phyloP scores from a whole-genome alignment of 495 filamentous ascomycete genomes.

The Hyaloscypha variabilis region DNA sequence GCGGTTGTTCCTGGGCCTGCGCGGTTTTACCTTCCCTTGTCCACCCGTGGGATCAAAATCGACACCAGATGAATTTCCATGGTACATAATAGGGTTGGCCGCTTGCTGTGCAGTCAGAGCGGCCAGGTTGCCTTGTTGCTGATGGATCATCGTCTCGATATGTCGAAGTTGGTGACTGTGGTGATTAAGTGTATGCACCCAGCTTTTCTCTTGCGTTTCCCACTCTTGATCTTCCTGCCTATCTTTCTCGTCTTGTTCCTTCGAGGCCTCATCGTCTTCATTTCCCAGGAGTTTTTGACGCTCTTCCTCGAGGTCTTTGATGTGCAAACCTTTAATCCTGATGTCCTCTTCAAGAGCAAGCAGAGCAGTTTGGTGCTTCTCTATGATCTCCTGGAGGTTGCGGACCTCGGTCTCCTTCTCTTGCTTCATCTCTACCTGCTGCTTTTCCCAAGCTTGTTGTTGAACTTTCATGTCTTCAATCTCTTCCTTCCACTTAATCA shows the following conservation, averaged over 20 bases:
- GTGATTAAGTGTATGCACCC: conserved; percentile 15
- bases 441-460: conserved; percentile 41
- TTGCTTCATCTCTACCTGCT: conserved; percentile 46
- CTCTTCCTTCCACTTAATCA: conserved; percentile 57
- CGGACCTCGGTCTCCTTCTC: conserved; percentile 35
- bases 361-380: conserved; percentile 23
- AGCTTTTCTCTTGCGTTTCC: conserved; percentile 24
- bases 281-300: conserved; percentile 51
- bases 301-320: conserved; percentile 57
- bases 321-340: conserved; percentile 38
- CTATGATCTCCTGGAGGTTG: conserved; percentile 26
- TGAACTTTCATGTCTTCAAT: conserved; percentile 50
- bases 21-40: conserved; percentile 46
- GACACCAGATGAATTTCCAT: conserved; percentile 46
- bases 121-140: conserved; percentile 18
- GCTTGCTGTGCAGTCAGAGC: conserved; percentile 23
- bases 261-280: conserved; percentile 57
- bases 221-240: conserved; percentile 28
- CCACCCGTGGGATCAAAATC: conserved; percentile 47
- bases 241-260: conserved; percentile 42
- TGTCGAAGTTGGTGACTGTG: conserved; percentile 8
- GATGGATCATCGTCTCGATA: conserved; percentile 6
- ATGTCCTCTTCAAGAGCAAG: conserved; percentile 41
- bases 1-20: conserved; percentile 57
- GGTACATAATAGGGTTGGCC: conserved; percentile 34